Base-by-base conservation (phyloP, 768 basidiomycete genomes). In the Tulasnella sp. region DNA sequence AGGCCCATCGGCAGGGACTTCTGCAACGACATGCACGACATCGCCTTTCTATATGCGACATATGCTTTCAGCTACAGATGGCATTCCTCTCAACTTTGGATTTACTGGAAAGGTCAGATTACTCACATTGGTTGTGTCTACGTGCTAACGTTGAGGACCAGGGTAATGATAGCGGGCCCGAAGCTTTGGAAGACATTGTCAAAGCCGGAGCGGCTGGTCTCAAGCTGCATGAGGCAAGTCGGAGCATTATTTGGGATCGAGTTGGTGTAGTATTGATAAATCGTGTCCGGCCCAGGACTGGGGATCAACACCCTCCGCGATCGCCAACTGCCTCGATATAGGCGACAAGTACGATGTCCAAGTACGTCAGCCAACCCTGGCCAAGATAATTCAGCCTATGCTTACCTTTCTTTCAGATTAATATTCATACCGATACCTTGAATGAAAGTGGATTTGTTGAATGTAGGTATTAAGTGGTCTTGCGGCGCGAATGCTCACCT, bases 381-480 rank as follows among this genome's bases (percentile, higher is more conserved):
- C 25, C n/a, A n/a, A n/a, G n/a, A n/a, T n/a, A n/a, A n/a, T n/a
- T n/a, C n/a, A n/a, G n/a, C n/a, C n/a, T n/a, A 14, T n/a, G 15
- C 31, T 49, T 7, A 29, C 37, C 2, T 8, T 19, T 23, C 34
- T 34, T 39, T 37, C 31, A 84, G 80, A 79, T 89, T 53, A 92
- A 93, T 67, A 96, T 99, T 36, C 96, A 99, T 66, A 93, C 92
- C 0, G 96, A 98, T 67, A 98, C 94, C 0, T 69, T 98, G 59
- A 98, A 98, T 67, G 96, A 99, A 72, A 90, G 89, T 61, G 94
- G 93, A 1, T 98, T 94, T 66, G 90, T 97, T 5, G 90, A 99
- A 69, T 84, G 90, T 89, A 65, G 40, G 80, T 68, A 4, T 25
- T 32, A 0, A 6, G n/a, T n/a, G n/a, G n/a, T 25, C 3, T 2